Conservation (phyloP, 2,329 filamentous ascomycete species). For the Pyrenophora tritici-repentis region DNA sequence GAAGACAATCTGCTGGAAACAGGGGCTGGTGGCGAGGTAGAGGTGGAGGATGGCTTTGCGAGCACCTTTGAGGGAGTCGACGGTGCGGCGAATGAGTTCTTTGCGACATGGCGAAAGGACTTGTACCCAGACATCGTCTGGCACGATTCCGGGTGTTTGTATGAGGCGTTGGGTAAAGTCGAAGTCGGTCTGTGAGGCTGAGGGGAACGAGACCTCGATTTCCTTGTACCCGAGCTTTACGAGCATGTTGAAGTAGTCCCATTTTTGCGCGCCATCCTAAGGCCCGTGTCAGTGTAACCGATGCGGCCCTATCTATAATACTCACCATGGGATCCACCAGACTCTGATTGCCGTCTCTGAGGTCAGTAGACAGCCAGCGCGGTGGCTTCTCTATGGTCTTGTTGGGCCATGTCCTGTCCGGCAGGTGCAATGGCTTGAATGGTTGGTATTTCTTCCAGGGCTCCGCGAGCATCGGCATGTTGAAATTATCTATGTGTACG, state of each 20-base stretch:
- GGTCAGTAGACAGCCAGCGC: slow-evolving; percentile 86
- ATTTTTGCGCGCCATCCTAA: slow-evolving; percentile 92
- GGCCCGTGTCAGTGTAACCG: neutral
- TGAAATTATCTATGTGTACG: slow-evolving; percentile 11
- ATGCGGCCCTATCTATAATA: neutral
- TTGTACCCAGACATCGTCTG: slow-evolving; percentile 89
- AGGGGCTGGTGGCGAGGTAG: slow-evolving; percentile 94
- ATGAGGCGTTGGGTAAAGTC: slow-evolving; percentile 89
- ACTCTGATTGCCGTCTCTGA: slow-evolving; percentile 93
- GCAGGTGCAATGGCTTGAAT: slow-evolving; percentile 69
- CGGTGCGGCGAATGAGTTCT: slow-evolving; percentile 86
- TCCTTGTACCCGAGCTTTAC: slow-evolving; percentile 93
- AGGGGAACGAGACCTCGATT: slow-evolving; percentile 95
- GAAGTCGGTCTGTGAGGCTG: slow-evolving; percentile 92
- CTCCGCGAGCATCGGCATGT: slow-evolving; percentile 66
- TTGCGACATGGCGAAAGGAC: slow-evolving; percentile 90
- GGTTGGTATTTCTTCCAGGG: slow-evolving; percentile 77
- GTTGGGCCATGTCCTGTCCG: slow-evolving; percentile 80
- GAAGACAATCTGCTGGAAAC: slow-evolving; percentile 91
- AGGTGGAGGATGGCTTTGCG: slow-evolving; percentile 96
- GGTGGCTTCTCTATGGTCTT: slow-evolving; percentile 83
- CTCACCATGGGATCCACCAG: slow-evolving; percentile 89
- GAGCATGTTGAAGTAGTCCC: slow-evolving; percentile 93
- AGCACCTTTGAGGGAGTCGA: slow-evolving; percentile 83
- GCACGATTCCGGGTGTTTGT: slow-evolving; percentile 79